These are phyloP conservation scores for Cylindrotheca closterium DNA, from an alignment of 108 stramenopile genomes.

Conservation along the genomic window DNA sequence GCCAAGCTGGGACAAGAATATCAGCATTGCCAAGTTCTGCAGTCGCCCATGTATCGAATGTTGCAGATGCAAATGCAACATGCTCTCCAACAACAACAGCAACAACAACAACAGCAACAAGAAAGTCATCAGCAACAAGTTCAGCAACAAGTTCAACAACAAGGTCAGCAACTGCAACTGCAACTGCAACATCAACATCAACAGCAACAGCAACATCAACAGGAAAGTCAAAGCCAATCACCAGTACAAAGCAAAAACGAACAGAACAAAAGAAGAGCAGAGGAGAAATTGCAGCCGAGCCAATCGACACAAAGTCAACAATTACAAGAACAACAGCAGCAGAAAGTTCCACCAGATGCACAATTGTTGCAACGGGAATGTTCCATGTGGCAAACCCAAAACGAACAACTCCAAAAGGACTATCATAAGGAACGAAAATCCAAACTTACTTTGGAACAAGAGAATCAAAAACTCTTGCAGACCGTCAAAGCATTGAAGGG, in stretches of 20 bases:
- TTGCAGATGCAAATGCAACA: not conserved
- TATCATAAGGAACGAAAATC: not conserved
- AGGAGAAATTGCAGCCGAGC: no score
- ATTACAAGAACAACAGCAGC: not conserved
- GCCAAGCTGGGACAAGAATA: not conserved
- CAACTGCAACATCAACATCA: slow-evolving; percentile 1
- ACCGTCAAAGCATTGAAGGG: not conserved
- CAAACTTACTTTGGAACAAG: not conserved
- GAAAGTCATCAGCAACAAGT: not conserved
- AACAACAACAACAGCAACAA: not conserved
- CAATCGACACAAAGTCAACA: no score
- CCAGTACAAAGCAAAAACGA: no score
- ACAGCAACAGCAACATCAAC: not conserved
- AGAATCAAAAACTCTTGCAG: not conserved
- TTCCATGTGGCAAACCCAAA: not conserved
- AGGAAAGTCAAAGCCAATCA: not conserved
- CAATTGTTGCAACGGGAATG: not conserved
- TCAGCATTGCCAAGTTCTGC: not conserved
- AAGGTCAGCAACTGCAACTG: not conserved
- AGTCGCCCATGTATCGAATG: not conserved
- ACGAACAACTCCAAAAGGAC: not conserved
- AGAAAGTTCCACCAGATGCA: not conserved
- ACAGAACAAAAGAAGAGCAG: no score
- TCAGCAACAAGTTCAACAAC: not conserved
- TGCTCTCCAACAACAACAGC: not conserved